A percentile compares a stretch with the other conserved stretches of the same genome.
Conservation (phyloP, 2,329 filamentous ascomycete genomes). For the Ascosphaera aggregata region DNA sequence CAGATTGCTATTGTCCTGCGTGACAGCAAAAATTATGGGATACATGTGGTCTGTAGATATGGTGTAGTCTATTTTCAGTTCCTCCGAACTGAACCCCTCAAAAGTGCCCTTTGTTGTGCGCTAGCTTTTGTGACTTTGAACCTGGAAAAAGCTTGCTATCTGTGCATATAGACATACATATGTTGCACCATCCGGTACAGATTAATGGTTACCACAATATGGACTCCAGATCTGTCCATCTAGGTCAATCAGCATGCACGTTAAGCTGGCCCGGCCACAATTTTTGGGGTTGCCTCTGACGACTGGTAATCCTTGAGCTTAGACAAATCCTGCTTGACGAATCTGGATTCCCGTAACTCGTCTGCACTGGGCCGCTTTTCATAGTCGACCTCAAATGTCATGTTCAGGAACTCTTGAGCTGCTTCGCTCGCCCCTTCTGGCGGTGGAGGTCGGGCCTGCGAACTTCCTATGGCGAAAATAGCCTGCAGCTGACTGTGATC, state of each 20-base stretch:
- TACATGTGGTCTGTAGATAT: conserved; percentile 4
- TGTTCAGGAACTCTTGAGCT: conserved; percentile 56
- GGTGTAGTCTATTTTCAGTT: neutral
- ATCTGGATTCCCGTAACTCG: conserved; percentile 39
- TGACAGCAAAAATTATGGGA: conserved; percentile 3
- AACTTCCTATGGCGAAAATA: conserved; percentile 93
- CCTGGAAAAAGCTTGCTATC: no score
- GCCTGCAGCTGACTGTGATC: conserved; percentile 94
- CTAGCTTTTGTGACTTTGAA: neutral
- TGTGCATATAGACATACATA: no score
- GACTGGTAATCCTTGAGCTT: neutral
- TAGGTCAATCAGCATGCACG: neutral
- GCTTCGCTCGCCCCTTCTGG: conserved; percentile 71
- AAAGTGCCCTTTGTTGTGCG: neutral
- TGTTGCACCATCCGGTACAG: no score
- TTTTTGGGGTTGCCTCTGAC: neutral
- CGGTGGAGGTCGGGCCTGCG: conserved; percentile 66
- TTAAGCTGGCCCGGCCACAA: neutral
- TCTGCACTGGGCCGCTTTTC: conserved; percentile 80
- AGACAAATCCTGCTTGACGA: neutral
- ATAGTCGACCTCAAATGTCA: conserved; percentile 92
- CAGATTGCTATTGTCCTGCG: no score
- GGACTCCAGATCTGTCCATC: no score
- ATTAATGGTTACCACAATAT: no score
- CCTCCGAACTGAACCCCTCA: no score